phyloP scores from a whole-genome alignment of 2,329 filamentous ascomycete genomes.

The Colletotrichum tanaceti region DNA sequence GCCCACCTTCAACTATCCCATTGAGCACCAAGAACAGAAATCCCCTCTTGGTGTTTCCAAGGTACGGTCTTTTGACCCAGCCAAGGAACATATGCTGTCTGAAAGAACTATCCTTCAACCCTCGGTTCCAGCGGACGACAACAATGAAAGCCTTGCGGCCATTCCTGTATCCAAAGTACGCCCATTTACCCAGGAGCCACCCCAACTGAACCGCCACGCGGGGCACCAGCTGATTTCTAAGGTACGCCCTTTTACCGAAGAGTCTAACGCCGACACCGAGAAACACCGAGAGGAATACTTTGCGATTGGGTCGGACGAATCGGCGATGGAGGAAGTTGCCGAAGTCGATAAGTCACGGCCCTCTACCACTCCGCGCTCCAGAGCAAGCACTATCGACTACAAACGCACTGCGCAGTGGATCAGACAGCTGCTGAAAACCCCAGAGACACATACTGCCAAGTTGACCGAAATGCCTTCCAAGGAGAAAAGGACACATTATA shows the following conservation, averaged over 20 bases:
- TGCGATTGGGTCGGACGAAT: conserved; percentile 24
- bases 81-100: conserved; percentile 17
- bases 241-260: conserved; percentile 25
- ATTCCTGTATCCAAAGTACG: conserved; percentile 34
- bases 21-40: conserved; percentile 19
- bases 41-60: conserved; percentile 41
- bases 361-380: conserved; percentile 44
- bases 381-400: conserved; percentile 48
- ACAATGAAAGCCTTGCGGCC: background rate
- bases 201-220: conserved; percentile 33
- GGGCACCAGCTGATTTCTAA: conserved; percentile 34
- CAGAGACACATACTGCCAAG: conserved; percentile 44
- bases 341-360: conserved; percentile 15
- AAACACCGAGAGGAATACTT: conserved; percentile 9
- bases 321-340: conserved; percentile 15
- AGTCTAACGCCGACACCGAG: background rate
- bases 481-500: conserved; percentile 15
- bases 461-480: conserved; percentile 46
- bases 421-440: conserved; percentile 47
- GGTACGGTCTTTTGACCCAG: conserved; percentile 40
- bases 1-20: conserved; percentile 33
- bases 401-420: conserved; percentile 51
- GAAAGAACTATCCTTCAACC: background rate
- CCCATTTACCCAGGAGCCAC: conserved; percentile 22
- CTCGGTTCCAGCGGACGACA: background rate